phyloP scores from a whole-genome alignment of 23 red algal species.

The Agarophyton chilense region DNA sequence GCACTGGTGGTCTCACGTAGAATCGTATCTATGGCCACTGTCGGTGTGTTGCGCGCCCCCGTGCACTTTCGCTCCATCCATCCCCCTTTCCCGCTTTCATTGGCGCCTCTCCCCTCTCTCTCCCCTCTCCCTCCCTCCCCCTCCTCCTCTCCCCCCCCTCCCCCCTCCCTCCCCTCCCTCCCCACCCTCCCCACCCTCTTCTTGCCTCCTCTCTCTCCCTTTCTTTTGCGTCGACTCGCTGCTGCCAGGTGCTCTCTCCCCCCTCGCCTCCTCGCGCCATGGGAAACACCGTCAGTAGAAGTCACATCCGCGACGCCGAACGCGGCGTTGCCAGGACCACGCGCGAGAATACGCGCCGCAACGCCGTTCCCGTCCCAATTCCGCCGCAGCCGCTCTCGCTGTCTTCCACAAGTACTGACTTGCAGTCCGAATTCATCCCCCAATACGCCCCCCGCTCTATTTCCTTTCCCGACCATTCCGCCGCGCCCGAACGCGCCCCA shows the following conservation, averaged over 20 bases:
- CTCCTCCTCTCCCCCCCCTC: not conserved
- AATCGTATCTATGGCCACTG: not conserved
- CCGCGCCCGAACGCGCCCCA: not conserved
- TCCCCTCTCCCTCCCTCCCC: not conserved
- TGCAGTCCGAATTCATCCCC: not conserved
- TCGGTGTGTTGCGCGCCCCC: not conserved
- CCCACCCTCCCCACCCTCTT: not conserved
- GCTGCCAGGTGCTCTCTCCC: not conserved
- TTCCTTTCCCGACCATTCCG: constrained; percentile 8
- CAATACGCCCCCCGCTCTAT: constrained; percentile 7
- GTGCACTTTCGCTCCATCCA: not conserved
- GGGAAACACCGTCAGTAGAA: constrained; percentile 56
- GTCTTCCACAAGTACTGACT: constrained; percentile 13
- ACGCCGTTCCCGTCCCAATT: constrained; percentile 8
- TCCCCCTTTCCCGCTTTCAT: not conserved
- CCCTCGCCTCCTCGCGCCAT: not conserved
- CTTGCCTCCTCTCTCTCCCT: not conserved
- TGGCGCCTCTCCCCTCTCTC: not conserved
- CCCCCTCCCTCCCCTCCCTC: not conserved
- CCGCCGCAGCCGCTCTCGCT: constrained; percentile 7
- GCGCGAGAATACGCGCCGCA: constrained; percentile 44
- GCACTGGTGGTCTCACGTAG: no score
- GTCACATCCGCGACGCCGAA: constrained; percentile 62
- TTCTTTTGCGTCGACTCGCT: not conserved
- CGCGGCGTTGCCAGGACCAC: constrained; percentile 47